Base-by-base conservation (phyloP, 495 filamentous ascomycete species). In the Pseudomonodictys pantanalensis region DNA sequence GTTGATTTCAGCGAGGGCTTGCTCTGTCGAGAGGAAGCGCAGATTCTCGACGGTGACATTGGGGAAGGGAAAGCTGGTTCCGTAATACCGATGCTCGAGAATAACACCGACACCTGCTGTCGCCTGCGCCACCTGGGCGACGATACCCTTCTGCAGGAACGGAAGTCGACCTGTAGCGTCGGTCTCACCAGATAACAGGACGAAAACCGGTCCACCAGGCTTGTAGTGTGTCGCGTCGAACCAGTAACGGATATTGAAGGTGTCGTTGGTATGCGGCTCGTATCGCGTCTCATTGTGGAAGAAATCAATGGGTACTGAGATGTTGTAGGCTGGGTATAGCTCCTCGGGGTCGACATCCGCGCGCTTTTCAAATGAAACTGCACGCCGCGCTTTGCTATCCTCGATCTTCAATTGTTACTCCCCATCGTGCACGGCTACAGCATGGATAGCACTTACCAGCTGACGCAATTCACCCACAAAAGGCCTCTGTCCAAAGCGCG, bases 21-120 rank as follows among this genome's bases (percentile, higher is more conserved):
- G 88, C 47, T 90, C 85, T 5, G 87, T 91, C 0, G 85, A 84
- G 66, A 91, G 75, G 74, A 90, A 90, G 1, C 87, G 81, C 58
- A 91, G 69, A 64, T 76, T 89, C 64, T 83, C 75, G 0, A 80
- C 84, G 46, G 81, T 90, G 6, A 64, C 25, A 30, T 68, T 51
- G 24, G 33, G 33, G 17, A 52, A 28, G 5, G 60, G 60, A 18
- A 60, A 52, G 33, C 47, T 55, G 17, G 65, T 68, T 9, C 65
- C 65, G 38, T 68, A 68, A 52, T 68, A 68, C 15, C 65, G 55
- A 38, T 68, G 88, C 71, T 91, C 88, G 15, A 90, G 75, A 52
- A 91, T 80, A 25, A 91, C 86, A 1, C 81, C 85, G n/a, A 91
- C 70, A 0, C 88, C 88, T 52, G 79, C 68, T 0, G 86, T 89